Evolutionary conservation across 768 basidiomycete species (phyloP).

Genomic region (Ephemerocybe angulata): DNA sequence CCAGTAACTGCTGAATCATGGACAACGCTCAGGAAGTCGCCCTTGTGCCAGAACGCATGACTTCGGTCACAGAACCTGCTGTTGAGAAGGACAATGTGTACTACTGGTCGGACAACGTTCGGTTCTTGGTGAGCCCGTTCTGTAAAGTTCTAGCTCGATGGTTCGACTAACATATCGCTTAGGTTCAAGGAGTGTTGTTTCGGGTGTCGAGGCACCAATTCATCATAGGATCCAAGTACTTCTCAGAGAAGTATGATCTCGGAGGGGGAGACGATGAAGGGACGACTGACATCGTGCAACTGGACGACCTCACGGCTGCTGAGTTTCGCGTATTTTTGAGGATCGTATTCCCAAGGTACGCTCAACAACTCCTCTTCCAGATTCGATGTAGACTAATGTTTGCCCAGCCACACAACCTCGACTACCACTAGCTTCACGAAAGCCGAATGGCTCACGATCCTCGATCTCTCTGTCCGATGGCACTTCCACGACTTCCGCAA

Average conservation of each 20-base stretch:
- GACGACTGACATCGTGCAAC: neutral
- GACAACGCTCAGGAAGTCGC: too few species aligned
- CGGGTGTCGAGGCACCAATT: neutral
- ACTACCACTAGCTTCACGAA: neutral
- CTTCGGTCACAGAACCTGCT: neutral
- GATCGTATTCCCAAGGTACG: neutral
- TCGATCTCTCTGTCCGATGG: slow-evolving; percentile 5
- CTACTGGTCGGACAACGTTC: neutral
- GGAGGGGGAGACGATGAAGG: neutral
- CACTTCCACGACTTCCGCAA: slow-evolving; percentile 7
- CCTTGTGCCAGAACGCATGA: too few species aligned
- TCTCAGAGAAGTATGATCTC: neutral
- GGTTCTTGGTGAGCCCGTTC: neutral
- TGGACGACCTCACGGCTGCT: neutral
- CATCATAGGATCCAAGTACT: neutral
- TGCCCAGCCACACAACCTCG: neutral
- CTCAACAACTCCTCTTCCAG: neutral
- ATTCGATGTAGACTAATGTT: neutral
- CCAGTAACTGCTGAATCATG: too few species aligned
- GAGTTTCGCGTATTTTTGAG: neutral
- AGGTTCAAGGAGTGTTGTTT: slow-evolving; percentile 1
- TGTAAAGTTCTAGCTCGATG: neutral
- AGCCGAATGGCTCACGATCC: slow-evolving; percentile 6
- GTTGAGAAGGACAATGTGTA: neutral
- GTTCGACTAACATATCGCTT: neutral